Percentiles rank a stretch among this genome's conserved stretches.
These are phyloP conservation scores for Aspergillus unguis DNA, from an alignment of 2,329 filamentous ascomycete genomes.

Conservation along the genomic window DNA sequence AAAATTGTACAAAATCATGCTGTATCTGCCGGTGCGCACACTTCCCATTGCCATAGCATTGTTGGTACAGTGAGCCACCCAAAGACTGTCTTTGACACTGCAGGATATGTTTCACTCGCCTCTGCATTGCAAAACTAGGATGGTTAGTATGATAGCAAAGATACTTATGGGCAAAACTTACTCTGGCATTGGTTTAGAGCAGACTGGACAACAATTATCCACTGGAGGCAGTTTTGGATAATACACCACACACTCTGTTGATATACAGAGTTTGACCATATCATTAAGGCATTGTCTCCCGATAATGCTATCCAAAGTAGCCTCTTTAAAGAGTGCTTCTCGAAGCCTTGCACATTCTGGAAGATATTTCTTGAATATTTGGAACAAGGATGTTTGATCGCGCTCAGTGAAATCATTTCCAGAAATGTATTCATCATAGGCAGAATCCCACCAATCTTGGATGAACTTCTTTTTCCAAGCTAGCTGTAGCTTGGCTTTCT, in stretches of 20 bases:
- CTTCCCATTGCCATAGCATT: neutral
- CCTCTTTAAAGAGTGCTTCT: slow-evolving; percentile 17
- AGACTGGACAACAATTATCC: neutral
- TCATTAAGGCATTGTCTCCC: slow-evolving; percentile 15
- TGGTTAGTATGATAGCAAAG: neutral
- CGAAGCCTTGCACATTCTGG: slow-evolving; percentile 8
- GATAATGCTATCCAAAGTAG: slow-evolving; percentile 16
- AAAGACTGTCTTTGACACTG: neutral
- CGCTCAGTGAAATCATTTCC: slow-evolving; percentile 18
- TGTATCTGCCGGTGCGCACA: neutral
- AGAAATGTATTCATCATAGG: slow-evolving; percentile 21
- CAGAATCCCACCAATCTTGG: slow-evolving; percentile 17
- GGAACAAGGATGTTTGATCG: slow-evolving; percentile 17
- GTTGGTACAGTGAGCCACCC: neutral
- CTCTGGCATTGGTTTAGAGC: neutral
- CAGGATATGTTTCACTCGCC: neutral
- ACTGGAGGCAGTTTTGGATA: no score
- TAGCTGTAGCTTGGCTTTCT: slow-evolving; percentile 17
- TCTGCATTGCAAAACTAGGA: neutral
- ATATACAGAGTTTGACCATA: no score
- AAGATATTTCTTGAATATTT: slow-evolving; percentile 12
- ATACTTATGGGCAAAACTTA: neutral
- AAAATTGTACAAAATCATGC: slow-evolving; percentile 9
- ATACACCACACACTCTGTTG: no score
- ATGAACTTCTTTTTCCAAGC: slow-evolving; percentile 15